A percentile compares a stretch with the other conserved stretches of the same genome.
Evolutionary conservation across 192 early-diverging fungal genomes (phyloP).

Genomic region (Phycomyces blakesleeanus): DNA sequence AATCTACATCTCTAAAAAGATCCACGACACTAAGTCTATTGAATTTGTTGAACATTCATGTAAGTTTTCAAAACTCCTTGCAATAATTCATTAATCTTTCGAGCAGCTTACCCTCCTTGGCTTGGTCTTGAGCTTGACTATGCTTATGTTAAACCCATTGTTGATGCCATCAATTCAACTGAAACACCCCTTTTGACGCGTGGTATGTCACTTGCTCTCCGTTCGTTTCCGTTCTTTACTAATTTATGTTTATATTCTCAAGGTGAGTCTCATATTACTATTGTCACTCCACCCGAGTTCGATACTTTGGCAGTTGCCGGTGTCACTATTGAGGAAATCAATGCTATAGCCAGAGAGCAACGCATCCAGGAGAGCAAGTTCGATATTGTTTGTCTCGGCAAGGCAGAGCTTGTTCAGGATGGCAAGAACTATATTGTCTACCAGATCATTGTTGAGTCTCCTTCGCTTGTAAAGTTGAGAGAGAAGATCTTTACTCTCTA

Average conservation of each 20-base stretch:
- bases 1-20: conserved; percentile 5
- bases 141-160: conserved; percentile 47
- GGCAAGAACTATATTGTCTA: conserved; percentile 25
- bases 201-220: conserved; percentile 6
- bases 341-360: conserved; percentile 46
- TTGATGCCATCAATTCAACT: conserved; percentile 46
- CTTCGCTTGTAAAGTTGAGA: conserved; percentile 48
- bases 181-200: conserved; percentile 30
- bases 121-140: conserved; percentile 60
- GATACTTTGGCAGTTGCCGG: conserved; percentile 50
- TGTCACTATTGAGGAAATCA: conserved; percentile 63
- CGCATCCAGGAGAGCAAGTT: conserved; percentile 57
- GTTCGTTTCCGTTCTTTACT: background rate
- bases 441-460: conserved; percentile 44
- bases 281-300: conserved; percentile 67
- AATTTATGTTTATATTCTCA: background rate
- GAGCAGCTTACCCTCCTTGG: conserved; percentile 29
- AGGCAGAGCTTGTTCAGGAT: conserved; percentile 35
- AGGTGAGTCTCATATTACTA: conserved; percentile 72
- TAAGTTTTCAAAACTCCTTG: background rate
- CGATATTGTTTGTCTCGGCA: conserved; percentile 57
- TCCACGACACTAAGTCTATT: conserved; percentile 14
- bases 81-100: background rate
- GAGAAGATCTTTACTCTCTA: conserved; percentile 53
- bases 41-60: conserved; percentile 16